These are phyloP conservation scores for Orbilia blumenaviensis DNA, from an alignment of 2,329 filamentous ascomycete genomes.

Conservation along the genomic window DNA sequence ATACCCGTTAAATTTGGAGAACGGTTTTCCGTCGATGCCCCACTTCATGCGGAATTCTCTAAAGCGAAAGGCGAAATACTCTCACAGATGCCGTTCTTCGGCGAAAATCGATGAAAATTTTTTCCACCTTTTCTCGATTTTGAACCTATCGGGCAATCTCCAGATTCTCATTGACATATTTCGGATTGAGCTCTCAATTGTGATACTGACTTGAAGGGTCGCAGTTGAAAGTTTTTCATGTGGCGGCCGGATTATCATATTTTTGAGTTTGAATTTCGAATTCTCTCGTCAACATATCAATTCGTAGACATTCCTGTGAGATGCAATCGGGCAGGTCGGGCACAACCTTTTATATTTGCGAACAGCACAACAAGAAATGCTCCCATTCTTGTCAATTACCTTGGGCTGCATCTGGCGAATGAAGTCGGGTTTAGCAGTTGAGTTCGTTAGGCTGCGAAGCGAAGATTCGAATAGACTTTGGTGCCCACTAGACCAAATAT, in stretches of 20 bases:
- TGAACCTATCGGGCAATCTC: conserved; percentile 5
- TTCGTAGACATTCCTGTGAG: conserved; percentile 34
- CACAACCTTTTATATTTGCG: conserved; percentile 35
- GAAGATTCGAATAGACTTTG: conserved; percentile 22
- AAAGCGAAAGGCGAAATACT: conserved; percentile 18
- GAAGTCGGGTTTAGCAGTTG: conserved; percentile 31
- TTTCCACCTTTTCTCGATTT: background rate
- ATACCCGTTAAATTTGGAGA: conserved; percentile 34
- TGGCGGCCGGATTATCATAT: background rate
- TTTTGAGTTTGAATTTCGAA: background rate
- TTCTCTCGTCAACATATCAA: conserved; percentile 20
- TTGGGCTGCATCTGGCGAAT: conserved; percentile 41
- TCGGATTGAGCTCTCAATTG: background rate
- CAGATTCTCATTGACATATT: conserved; percentile 3
- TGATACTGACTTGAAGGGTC: background rate
- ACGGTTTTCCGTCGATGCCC: conserved; percentile 39
- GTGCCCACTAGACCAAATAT: conserved; percentile 21
- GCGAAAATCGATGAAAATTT: conserved; percentile 49
- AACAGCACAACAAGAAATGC: conserved; percentile 30
- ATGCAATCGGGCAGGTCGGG: conserved; percentile 48
- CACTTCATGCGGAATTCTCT: conserved; percentile 48
- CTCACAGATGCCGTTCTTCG: conserved; percentile 26
- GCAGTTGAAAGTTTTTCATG: background rate
- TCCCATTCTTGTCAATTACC: conserved; percentile 51
- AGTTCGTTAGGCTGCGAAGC: conserved; percentile 40